Conservation (phyloP, 495 filamentous ascomycete species). For the Bombardia bombarda region DNA sequence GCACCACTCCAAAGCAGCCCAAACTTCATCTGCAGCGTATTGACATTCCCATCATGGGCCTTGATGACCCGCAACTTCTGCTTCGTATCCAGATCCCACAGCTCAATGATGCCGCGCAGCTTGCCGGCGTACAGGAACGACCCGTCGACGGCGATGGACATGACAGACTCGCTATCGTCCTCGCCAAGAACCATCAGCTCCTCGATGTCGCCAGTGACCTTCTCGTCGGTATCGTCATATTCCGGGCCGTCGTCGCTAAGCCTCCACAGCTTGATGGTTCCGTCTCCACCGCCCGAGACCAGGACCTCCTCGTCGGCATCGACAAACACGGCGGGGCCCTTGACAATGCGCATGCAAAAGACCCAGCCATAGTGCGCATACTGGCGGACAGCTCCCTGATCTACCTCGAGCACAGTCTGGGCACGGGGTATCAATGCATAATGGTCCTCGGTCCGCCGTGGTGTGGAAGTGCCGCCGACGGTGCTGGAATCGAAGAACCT, state of each 20-base stretch:
- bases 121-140: conserved; percentile 87
- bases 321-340: conserved; percentile 50
- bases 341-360: conserved; percentile 84
- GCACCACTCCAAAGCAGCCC: conserved; percentile 79
- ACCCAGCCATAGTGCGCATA: conserved; percentile 95
- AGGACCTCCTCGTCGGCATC: conserved; percentile 67
- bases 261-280: conserved; percentile 84
- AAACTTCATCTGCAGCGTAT: conserved; percentile 74
- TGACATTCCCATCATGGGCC: conserved; percentile 72
- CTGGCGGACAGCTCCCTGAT: conserved; percentile 68
- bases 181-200: conserved; percentile 64
- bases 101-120: conserved; percentile 81
- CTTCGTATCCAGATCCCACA: conserved; percentile 94
- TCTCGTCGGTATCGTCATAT: conserved; percentile 25
- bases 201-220: conserved; percentile 42
- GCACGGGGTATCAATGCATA: conserved; percentile 45
- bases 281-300: conserved; percentile 88
- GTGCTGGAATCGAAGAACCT: conserved; percentile 91
- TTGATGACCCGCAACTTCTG: conserved; percentile 82
- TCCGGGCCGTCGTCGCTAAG: conserved; percentile 38
- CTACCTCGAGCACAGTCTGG: conserved; percentile 65
- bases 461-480: conserved; percentile 70
- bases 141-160: conserved; percentile 76
- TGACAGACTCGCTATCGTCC: conserved; percentile 69
- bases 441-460: conserved; percentile 48